Evolutionary conservation across 2,329 filamentous ascomycete genomes (phyloP), one percentile per base, ranked within the genome.

Genomic region (Colletotrichum karsti): DNA sequence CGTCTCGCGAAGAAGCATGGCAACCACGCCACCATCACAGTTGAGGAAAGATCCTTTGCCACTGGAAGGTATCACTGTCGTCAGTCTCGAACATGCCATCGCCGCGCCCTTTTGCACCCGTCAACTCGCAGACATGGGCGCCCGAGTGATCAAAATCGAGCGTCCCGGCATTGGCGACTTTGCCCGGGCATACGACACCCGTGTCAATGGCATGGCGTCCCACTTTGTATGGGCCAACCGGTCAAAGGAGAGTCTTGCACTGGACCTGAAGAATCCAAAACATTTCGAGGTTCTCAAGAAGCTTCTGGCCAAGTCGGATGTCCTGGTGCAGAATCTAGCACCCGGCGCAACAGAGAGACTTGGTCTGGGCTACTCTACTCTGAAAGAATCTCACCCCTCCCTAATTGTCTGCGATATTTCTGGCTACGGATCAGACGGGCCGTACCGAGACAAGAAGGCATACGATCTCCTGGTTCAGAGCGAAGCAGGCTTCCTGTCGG

Each of bases 201-300:
- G 85, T 8, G 84, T 87, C 2, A 78, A 81, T 7, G 85, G 85
- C 0, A 75, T 85, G 13, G 77, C 83, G 0, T 87, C 85, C 0
- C 85, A 88, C 71, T 88, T 88, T 63, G 79, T 87, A n/a, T 87
- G 86, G 85, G 78, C 82, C 0, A 88, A 87, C 67, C 80, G 85
- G 22, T 85, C 84, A 7, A 88, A 87, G 59, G 84, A 88, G 72
- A 86, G 83, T 53, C 74, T 87, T 8, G 84, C 83, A 0, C 77
- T 87, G 0, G 81, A 87, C 44, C 70, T 87, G 15, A 87, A 88
- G 67, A 71, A 80, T 10, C 69, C 78, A 0, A 73, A 76, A 6
- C 82, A 87, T 48, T 78, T 85, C 50, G 69, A 73, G 0, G 73
- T 83, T 1, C 73, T 87, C n/a, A 81, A 78, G 73, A 78, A 76